These are phyloP conservation scores for Penicillium sp. DNA, from an alignment of 2,329 filamentous ascomycete genomes.

Conservation along the genomic window DNA sequence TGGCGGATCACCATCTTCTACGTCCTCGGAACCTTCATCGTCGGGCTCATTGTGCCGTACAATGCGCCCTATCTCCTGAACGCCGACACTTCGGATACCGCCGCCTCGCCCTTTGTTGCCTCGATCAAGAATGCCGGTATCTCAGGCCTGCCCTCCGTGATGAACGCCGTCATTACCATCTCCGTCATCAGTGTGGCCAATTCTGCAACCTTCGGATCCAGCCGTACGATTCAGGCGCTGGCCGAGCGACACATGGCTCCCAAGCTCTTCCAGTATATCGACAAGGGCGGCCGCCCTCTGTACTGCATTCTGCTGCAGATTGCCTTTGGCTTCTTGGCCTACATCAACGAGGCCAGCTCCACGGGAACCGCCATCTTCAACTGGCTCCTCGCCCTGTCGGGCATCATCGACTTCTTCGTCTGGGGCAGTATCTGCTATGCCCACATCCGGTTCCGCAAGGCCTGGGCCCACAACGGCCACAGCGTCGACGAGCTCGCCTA, in stretches of 20 bases:
- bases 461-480: constrained; percentile 69
- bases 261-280: constrained; percentile 72
- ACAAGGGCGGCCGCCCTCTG: constrained; percentile 75
- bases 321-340: constrained; percentile 69
- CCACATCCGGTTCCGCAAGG: constrained; percentile 84
- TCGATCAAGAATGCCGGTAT: constrained; percentile 84
- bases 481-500: constrained; percentile 76
- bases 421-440: constrained; percentile 83
- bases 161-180: constrained; percentile 90
- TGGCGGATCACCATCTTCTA: constrained; percentile 94
- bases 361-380: constrained; percentile 64
- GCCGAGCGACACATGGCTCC: constrained; percentile 86
- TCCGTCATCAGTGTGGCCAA: constrained; percentile 89
- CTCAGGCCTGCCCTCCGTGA: constrained; percentile 73
- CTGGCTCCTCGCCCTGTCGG: constrained; percentile 76
- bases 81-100: constrained; percentile 58
- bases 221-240: constrained; percentile 81
- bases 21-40: constrained; percentile 73
- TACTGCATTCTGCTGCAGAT: constrained; percentile 68
- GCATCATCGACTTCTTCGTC: constrained; percentile 70
- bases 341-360: constrained; percentile 57
- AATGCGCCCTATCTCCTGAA: constrained; percentile 62
- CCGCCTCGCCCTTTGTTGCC: constrained; percentile 89
- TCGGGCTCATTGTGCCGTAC: constrained; percentile 79
- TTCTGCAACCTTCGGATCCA: constrained; percentile 86